Percentiles rank a stretch among this genome's conserved stretches.
Conservation (phyloP, 345 rosid species). For the Eucalyptus guilfoylei region DNA sequence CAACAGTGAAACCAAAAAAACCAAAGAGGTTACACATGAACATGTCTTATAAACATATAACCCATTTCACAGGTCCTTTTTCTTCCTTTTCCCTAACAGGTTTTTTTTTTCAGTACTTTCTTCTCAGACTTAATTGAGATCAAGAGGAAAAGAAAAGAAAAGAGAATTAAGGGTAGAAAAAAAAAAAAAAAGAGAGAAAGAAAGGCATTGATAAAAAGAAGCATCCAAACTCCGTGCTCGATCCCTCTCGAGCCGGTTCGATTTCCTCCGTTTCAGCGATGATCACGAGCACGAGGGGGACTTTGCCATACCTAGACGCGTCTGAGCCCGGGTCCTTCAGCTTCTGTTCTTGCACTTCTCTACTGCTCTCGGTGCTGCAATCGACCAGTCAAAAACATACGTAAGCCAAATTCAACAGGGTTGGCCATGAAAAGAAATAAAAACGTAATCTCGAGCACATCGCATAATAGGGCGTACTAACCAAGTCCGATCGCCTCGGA, state of each 20-base stretch:
- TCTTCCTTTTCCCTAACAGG: not conserved
- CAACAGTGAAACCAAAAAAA: not conserved
- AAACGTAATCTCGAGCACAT: not conserved
- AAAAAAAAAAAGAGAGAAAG: not conserved
- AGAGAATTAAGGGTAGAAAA: not conserved
- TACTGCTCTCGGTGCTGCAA: slow-evolving; percentile 65
- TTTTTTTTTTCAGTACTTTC: not conserved
- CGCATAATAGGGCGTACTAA: not conserved
- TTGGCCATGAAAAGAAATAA: not conserved
- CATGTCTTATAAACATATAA: not conserved
- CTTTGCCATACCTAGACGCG: not conserved
- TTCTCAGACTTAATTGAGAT: not conserved
- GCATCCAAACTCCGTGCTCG: not conserved
- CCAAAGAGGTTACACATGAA: not conserved
- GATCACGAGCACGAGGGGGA: not conserved
- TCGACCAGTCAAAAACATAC: not conserved
- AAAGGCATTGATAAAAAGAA: not conserved
- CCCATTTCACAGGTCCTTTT: not conserved
- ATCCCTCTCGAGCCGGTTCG: not conserved
- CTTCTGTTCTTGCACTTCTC: slow-evolving; percentile 79
- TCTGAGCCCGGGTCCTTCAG: slow-evolving; percentile 8
- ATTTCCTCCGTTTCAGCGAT: not conserved
- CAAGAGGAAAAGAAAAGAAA: not conserved
- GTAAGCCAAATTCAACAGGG: not conserved
- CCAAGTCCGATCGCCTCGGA: slow-evolving; percentile 89